Base-by-base conservation (phyloP, 2,329 filamentous ascomycete species). In the Penicillium sp. region DNA sequence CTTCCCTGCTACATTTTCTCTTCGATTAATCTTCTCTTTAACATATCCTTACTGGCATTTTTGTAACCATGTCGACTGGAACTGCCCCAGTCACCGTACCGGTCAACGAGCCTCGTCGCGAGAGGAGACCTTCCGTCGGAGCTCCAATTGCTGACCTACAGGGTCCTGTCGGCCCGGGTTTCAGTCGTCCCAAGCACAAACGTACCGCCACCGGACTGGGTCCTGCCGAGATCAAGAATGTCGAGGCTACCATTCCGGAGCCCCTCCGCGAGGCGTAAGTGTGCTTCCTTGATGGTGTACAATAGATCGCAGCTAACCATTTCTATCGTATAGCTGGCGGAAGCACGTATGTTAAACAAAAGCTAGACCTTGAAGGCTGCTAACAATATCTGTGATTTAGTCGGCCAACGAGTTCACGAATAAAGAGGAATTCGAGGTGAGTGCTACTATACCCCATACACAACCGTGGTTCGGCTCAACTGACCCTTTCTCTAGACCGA, bases 191-290 rank as follows among this genome's bases (percentile, higher is more conserved):
- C 43, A 99, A 97, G 79, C 94, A 99, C 79, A 97, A 91, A 81
- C 86, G 94, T 64, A 97, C 93, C n/a, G 89, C 90, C 62, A 99
- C 94, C 9, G 94, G 94, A 8, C 94, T 97, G 70, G 92, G 92
- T 32, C 83, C 92, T 27, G 81, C 84, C 34, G 94, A 99, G 71
- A 97, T 97, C 80, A 97, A 96, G 80, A 88, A 78, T 67, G 90
- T 97, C 45, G 92, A 97, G 79, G 91, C 92, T 79, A 86, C 77
- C 56, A 96, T 97, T 69, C 93, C 93, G 44, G 92, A 97, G 74
- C 86, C 88, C 32, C 88, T 95, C 79, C 87, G 92, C 60, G 90
- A 85, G 66, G 89, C 90, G 71, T 96, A 82, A 88, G 85, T 83
- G 62, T 8, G 24, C 24, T 27, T 27, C 24, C 24, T 8, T 18